Conservation (phyloP, 164 flowering plant genomes). For the Santalum album region DNA sequence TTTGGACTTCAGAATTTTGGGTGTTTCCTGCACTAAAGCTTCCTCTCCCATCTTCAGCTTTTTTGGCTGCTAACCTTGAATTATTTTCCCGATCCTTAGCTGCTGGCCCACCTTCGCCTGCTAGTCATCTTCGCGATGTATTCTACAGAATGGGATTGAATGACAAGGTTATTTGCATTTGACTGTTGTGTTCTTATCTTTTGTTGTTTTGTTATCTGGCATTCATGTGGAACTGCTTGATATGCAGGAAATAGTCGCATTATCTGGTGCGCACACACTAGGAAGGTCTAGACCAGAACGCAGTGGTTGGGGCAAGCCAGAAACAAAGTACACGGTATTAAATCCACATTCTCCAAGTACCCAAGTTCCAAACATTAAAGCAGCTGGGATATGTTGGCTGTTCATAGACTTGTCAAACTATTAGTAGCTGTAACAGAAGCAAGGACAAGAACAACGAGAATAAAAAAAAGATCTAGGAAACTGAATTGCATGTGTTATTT, state of each 20-base stretch:
- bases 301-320: slow-evolving; percentile 99
- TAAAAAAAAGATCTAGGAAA: not conserved
- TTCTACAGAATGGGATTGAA: slow-evolving; percentile 93
- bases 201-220: not conserved
- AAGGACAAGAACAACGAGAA: not conserved
- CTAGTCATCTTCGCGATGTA: slow-evolving; percentile 78
- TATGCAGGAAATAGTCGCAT: slow-evolving; percentile 88
- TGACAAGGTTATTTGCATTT: slow-evolving; percentile 61
- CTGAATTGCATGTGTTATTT: slow-evolving; percentile 2
- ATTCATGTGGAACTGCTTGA: slow-evolving; percentile 1
- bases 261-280: slow-evolving; percentile 97
- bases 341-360: no score
- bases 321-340: slow-evolving; percentile 87
- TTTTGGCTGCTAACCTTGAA: no score
- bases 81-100: slow-evolving; percentile 26
- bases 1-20: no score
- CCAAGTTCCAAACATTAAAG: not conserved
- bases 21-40: no score
- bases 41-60: no score
- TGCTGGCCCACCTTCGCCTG: slow-evolving; percentile 97
- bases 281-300: slow-evolving; percentile 98
- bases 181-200: not conserved
- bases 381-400: no score
- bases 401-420: no score
- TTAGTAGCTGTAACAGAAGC: no score